Evolutionary conservation across 2,329 filamentous ascomycete genomes (phyloP), one percentile per base, ranked within the genome.

Genomic region (Botryotinia narcissicola): DNA sequence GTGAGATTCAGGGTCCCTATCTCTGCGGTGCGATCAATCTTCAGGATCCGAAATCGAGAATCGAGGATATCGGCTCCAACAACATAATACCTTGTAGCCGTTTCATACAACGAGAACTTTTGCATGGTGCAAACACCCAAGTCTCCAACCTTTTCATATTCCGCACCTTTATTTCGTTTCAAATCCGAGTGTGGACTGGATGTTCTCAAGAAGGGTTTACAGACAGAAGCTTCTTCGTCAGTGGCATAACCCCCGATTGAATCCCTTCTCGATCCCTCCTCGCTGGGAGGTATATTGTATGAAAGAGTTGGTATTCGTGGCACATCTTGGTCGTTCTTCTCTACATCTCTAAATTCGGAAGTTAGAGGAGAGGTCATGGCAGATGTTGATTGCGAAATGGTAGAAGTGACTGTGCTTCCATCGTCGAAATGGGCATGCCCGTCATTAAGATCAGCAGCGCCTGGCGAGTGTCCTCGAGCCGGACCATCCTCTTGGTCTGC

Each of bases 101-200:
- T 99, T 84, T 99, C 96, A 83, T 99, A 98, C 35, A 99, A 85
- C n/a, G 93, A 96, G 83, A 97, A 98, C 80, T 96, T 97, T 85
- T 98, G 94, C 94, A 99, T 97, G 72, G 85, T 86, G 73, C 84
- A 85, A 62, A 87, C 83, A 2, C 85, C 84, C 71, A 86, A 83
- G 73, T 85, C 84, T 20, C 78, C 78, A 62, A 79, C 76, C 70
- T 81, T 81, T 59, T 79, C 80, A 72, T 81, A 80, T 70, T 74
- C 77, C 22, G 77, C 78, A 25, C 77, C 78, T 73, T 78, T 81
- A 59, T 78, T 80, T 63, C 77, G 77, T 71, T 78, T 79, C 68
- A 75, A 60, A 46, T 81, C 79, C 22, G 77, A 77, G 48, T 75
- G 75, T 9, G 79, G 87, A 77, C 87, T 90, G 35, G 83, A 84